A percentile compares a stretch with the other conserved stretches of the same genome.
Conservation (phyloP, 2,329 filamentous ascomycete species). For the Stemphylium lycopersici region DNA sequence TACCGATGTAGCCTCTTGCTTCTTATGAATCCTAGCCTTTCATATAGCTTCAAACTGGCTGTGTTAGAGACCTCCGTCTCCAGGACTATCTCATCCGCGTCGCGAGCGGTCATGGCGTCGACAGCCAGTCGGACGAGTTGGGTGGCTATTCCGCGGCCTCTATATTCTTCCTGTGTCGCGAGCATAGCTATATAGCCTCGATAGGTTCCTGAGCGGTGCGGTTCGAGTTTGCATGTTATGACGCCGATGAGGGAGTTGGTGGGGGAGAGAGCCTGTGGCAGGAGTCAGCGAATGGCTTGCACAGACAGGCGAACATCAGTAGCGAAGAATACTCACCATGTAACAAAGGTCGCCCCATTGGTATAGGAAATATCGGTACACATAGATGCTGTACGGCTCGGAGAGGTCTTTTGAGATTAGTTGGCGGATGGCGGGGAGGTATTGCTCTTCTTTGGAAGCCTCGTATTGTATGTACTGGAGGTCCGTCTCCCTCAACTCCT, state of each 20-base stretch:
- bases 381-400: slow-evolving; percentile 98
- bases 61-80: slow-evolving; percentile 95
- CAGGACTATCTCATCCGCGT: slow-evolving; percentile 92
- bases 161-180: slow-evolving; percentile 80
- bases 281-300: neutral
- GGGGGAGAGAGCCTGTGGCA: slow-evolving; percentile 39
- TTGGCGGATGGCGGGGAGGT: slow-evolving; percentile 85
- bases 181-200: slow-evolving; percentile 99
- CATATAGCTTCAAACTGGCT: slow-evolving; percentile 89
- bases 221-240: slow-evolving; percentile 92
- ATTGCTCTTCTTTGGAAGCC: slow-evolving; percentile 63
- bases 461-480: slow-evolving; percentile 66
- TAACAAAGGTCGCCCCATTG: slow-evolving; percentile 99
- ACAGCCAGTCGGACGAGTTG: slow-evolving; percentile 88
- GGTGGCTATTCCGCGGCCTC: slow-evolving; percentile 84
- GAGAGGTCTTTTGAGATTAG: slow-evolving; percentile 96
- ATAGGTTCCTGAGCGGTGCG: slow-evolving; percentile 82
- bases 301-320: neutral
- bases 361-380: slow-evolving; percentile 96
- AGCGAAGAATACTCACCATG: slow-evolving; percentile 64
- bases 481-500: slow-evolving; percentile 43
- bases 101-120: slow-evolving; percentile 81
- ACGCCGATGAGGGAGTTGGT: slow-evolving; percentile 76
- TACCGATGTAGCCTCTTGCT: slow-evolving; percentile 94
- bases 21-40: slow-evolving; percentile 86